phyloP scores from a whole-genome alignment of 1,139 yeast species.

The Nadsonia commutata region DNA sequence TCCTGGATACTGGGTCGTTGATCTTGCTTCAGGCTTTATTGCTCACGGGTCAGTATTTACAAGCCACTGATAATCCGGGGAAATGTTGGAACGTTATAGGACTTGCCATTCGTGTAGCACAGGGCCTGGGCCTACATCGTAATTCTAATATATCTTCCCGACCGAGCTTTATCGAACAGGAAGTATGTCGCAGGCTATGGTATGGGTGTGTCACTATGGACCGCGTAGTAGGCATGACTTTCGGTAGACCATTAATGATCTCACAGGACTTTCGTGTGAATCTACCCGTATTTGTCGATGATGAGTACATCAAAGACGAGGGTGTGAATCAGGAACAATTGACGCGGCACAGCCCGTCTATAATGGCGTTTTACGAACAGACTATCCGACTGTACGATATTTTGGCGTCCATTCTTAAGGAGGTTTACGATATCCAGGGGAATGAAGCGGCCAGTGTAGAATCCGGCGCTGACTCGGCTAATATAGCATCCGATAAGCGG shows the following conservation, averaged over 20 bases:
- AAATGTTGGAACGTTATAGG: slow-evolving; percentile 13
- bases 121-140: slow-evolving; percentile 13
- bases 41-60: slow-evolving; percentile 12
- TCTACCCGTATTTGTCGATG: slow-evolving; percentile 11
- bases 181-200: slow-evolving; percentile 13
- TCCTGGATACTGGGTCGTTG: slow-evolving; percentile 10
- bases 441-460: not conserved
- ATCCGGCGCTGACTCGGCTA: not conserved
- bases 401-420: slow-evolving; percentile 8
- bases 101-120: slow-evolving; percentile 14
- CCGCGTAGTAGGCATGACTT: slow-evolving; percentile 11
- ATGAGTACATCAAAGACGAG: slow-evolving; percentile 10
- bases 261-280: slow-evolving; percentile 7
- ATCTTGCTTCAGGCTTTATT: slow-evolving; percentile 12
- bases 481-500: slow-evolving; percentile 3
- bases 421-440: slow-evolving; percentile 8
- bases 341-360: too few species aligned
- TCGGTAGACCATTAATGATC: slow-evolving; percentile 13
- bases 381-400: slow-evolving; percentile 10
- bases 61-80: slow-evolving; percentile 11
- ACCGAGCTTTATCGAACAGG: slow-evolving; percentile 10
- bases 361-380: slow-evolving; percentile 8
- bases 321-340: slow-evolving; percentile 4
- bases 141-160: slow-evolving; percentile 8
- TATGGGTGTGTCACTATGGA: slow-evolving; percentile 14